phyloP scores from a whole-genome alignment of 305 asterid genomes.

The Salvia sclarea region DNA sequence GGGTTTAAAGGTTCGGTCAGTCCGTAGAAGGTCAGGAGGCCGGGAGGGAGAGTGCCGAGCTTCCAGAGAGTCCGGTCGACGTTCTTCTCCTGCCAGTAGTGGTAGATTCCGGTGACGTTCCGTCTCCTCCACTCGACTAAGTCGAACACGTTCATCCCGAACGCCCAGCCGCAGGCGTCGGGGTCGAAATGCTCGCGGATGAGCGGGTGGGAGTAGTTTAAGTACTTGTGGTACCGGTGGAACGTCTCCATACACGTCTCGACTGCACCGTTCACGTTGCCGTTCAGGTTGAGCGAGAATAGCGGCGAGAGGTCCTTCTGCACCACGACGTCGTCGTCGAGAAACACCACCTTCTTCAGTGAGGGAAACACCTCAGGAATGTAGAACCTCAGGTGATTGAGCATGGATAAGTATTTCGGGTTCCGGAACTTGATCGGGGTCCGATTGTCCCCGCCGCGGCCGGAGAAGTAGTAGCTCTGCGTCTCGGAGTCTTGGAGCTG shows the following conservation, averaged over 20 bases:
- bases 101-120: conserved; percentile 77
- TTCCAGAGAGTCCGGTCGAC: conserved; percentile 73
- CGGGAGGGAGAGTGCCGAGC: conserved; percentile 83
- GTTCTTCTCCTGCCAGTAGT: conserved; percentile 89
- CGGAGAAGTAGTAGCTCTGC: conserved; percentile 77
- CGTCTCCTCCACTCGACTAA: conserved; percentile 79
- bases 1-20: conserved; percentile 74
- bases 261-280: conserved; percentile 63
- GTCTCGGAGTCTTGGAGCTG: conserved; percentile 82
- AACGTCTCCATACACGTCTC: conserved; percentile 92
- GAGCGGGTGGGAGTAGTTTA: conserved; percentile 83
- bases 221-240: conserved; percentile 78
- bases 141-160: conserved; percentile 72
- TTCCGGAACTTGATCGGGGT: conserved; percentile 85
- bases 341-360: conserved; percentile 69
- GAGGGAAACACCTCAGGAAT: conserved; percentile 83
- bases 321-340: conserved; percentile 79
- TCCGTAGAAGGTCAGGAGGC: conserved; percentile 73
- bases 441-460: conserved; percentile 56
- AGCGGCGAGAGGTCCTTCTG: conserved; percentile 69
- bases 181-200: conserved; percentile 83
- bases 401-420: conserved; percentile 85
- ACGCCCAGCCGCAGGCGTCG: conserved; percentile 74
- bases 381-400: conserved; percentile 85
- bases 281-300: conserved; percentile 59